Percentiles rank a stretch among this genome's conserved stretches.
phyloP scores from a whole-genome alignment of 73 alveolate species.

The Vitrella brassicaformis region DNA sequence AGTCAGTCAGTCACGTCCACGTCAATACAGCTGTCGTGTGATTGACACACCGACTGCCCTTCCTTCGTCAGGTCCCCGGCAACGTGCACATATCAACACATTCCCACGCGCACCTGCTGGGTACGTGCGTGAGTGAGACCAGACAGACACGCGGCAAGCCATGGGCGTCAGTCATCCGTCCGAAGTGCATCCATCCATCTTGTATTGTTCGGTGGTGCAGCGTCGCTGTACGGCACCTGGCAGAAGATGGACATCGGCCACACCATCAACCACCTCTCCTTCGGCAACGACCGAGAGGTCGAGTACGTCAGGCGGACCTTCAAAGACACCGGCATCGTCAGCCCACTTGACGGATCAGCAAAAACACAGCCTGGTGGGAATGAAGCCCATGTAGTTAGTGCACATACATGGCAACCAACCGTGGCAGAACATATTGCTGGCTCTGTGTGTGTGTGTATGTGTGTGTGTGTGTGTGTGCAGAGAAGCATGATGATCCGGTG shows the following conservation, averaged over 20 bases:
- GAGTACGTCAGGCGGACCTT: slow-evolving; percentile 50
- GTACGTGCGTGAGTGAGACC: too few species aligned
- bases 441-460: too few species aligned
- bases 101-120: slow-evolving; percentile 54
- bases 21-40: too few species aligned
- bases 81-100: slow-evolving; percentile 82
- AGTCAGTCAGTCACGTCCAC: too few species aligned
- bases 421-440: too few species aligned
- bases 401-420: too few species aligned
- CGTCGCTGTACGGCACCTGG: too few species aligned
- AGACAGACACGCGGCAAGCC: too few species aligned
- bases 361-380: slow-evolving; percentile 14
- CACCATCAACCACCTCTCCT: slow-evolving; percentile 67
- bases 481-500: slow-evolving; percentile 10
- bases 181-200: slow-evolving; percentile 7
- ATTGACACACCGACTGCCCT: too few species aligned
- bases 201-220: slow-evolving; percentile 13
- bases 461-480: too few species aligned
- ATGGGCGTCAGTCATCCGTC: slow-evolving; percentile 36
- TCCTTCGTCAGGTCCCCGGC: too few species aligned
- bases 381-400: slow-evolving; percentile 10
- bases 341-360: slow-evolving; percentile 56
- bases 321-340: slow-evolving; percentile 46
- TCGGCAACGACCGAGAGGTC: slow-evolving; percentile 67
- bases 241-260: slow-evolving; percentile 73